phyloP scores from a whole-genome alignment of 78 protist genomes.

The Salpingoeca rosetta region DNA sequence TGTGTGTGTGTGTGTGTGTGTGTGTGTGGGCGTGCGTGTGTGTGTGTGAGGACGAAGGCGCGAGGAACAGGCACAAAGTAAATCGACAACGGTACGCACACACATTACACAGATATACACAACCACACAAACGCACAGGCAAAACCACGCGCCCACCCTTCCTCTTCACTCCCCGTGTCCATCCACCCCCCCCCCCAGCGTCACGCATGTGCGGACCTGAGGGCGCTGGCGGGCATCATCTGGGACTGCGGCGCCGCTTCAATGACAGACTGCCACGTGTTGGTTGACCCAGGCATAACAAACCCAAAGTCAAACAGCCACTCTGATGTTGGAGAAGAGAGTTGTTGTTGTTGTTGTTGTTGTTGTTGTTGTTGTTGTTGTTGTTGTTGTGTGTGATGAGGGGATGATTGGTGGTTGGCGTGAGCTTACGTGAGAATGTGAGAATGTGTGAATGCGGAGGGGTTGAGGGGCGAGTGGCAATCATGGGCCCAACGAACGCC shows the following conservation, averaged over 20 bases:
- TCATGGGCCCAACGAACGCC: too few species aligned
- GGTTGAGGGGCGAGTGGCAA: too few species aligned
- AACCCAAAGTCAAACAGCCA: constrained; percentile 41
- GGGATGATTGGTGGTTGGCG: neutral
- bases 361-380: neutral
- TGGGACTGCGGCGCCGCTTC: constrained; percentile 34
- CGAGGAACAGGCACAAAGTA: neutral
- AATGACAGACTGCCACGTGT: constrained; percentile 34
- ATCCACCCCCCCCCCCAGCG: too few species aligned
- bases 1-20: neutral
- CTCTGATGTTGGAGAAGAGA: too few species aligned
- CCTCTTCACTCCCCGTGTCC: too few species aligned
- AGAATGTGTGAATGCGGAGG: too few species aligned
- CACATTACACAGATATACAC: too few species aligned
- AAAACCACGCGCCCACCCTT: too few species aligned
- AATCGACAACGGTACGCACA: neutral
- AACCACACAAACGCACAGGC: neutral
- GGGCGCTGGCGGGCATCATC: neutral
- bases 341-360: neutral
- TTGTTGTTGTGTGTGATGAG: neutral
- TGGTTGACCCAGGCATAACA: constrained; percentile 36
- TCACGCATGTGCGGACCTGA: neutral
- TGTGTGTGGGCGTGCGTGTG: too few species aligned
- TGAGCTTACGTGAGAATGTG: too few species aligned
- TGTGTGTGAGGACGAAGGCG: neutral